These are phyloP conservation scores for Discostella stelligeroides DNA, from an alignment of 108 stramenopile species.

Conservation along the genomic window DNA sequence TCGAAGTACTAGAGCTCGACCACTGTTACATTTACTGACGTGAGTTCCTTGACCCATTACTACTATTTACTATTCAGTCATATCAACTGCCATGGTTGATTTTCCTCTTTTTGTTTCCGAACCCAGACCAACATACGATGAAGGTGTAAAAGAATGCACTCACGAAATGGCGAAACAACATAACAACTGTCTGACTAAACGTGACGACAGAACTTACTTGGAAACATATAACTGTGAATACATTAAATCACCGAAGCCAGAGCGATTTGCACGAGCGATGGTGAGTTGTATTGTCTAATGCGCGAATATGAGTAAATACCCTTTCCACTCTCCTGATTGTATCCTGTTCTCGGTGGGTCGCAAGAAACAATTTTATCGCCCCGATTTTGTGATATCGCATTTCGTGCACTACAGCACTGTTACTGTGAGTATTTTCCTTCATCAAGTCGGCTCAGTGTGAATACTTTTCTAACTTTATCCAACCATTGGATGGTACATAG, in stretches of 20 bases:
- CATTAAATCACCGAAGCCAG: slow-evolving; percentile 63
- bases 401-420: slow-evolving; percentile 88
- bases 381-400: slow-evolving; percentile 77
- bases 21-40: slow-evolving; percentile 53
- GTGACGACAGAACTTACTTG: slow-evolving; percentile 62
- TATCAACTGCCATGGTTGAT: not conserved
- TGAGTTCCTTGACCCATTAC: no score
- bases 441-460: not conserved
- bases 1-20: slow-evolving; percentile 65
- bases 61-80: no score
- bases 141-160: slow-evolving; percentile 50
- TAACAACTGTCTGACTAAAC: slow-evolving; percentile 52
- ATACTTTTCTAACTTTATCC: not conserved
- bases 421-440: slow-evolving; percentile 41
- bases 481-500: not conserved
- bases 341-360: not conserved
- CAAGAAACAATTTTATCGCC: slow-evolving; percentile 77
- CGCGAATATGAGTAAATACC: no score
- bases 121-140: slow-evolving; percentile 44
- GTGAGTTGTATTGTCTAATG: slow-evolving; percentile 17
- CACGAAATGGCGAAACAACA: slow-evolving; percentile 44
- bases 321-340: not conserved
- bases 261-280: slow-evolving; percentile 68
- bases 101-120: not conserved
- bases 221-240: slow-evolving; percentile 87